Evolutionary conservation across 768 basidiomycete genomes (phyloP), one percentile per base, ranked within the genome.

Genomic region (Trametes cubensis): DNA sequence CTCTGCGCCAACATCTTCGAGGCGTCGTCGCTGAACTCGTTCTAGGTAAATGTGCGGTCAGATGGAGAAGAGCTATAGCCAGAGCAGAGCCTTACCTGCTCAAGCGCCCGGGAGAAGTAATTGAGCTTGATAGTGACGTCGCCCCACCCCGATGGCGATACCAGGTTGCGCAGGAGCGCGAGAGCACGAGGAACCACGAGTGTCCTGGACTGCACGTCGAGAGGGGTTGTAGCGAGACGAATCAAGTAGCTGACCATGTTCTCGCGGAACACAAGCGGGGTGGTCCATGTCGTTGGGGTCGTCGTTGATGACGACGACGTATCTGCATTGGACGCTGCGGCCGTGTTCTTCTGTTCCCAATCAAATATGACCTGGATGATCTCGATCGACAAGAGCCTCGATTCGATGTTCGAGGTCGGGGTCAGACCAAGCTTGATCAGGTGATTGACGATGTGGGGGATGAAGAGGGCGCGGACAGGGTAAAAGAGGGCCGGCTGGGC

Each of bases 231-330:
- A 10, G 92, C 87, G 48, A 98, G 81, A 49, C 96, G 89, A n/a
- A 99, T 87, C 38, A 99, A 83, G 75, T 95, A 97, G 77, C 94
- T 95, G 65, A 98, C 90, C 77, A 97, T 91, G 61, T 88, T 89
- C 75, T 98, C 96, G 28, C 93, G 85, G 59, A 93, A 86, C 21
- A 82, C 80, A 28, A 91, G 76, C 2, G 95, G 93, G 0, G 91
- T 92, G 21, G 83, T 74, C 92, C 94, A 95, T 3, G 5, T 39
- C 13, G 56, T 51, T 2, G 57, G 47, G 17, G 55, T 45, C 17
- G 28, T 28, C 28, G 28, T 28, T 7, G 52, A n/a, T 2, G 63
- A 13, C 8, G 41, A 53, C 20, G 70, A 55, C 23, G 58, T 55
- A 6, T 55, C 65, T 23, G 61, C 66, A 28, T 61, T 58, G 23